Evolutionary conservation across 345 rosid genomes (phyloP).

Genomic region (Excoecaria cochinchinensis): DNA sequence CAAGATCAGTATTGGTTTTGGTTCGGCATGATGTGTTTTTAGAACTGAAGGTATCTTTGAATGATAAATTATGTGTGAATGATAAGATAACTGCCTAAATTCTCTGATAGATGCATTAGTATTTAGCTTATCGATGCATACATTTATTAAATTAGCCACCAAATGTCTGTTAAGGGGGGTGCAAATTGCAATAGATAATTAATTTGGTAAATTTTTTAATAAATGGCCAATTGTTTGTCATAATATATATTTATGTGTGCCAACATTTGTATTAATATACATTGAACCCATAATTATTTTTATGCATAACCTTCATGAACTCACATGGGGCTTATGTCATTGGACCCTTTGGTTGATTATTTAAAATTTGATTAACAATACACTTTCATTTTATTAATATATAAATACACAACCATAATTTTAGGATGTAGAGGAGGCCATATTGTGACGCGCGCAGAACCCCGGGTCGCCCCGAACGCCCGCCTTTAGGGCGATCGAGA

Average conservation of each 20-base stretch:
- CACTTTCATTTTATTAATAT: constrained; percentile 14
- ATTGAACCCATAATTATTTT: constrained; percentile 23
- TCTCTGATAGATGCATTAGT: constrained; percentile 11
- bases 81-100: constrained; percentile 36
- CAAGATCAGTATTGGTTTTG: no score
- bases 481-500: no score
- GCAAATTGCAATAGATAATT: constrained; percentile 2
- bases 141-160: constrained; percentile 2
- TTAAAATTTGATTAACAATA: constrained; percentile 7
- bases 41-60: constrained; percentile 23
- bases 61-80: no score
- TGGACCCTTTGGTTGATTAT: constrained; percentile 41
- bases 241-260: neutral
- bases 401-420: constrained; percentile 4
- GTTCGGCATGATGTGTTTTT: constrained; percentile 17
- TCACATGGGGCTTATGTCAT: constrained; percentile 58
- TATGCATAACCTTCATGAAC: constrained; percentile 34
- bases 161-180: constrained; percentile 18
- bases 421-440: constrained; percentile 19
- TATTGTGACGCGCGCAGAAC: no score
- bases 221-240: neutral
- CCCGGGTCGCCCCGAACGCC: no score
- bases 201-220: neutral
- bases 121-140: neutral
- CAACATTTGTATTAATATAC: constrained; percentile 24